Percentiles rank a stretch among this genome's conserved stretches.
phyloP scores from a whole-genome alignment of 1,284 basidiomycete species.

The Pseudozyma sp. region DNA sequence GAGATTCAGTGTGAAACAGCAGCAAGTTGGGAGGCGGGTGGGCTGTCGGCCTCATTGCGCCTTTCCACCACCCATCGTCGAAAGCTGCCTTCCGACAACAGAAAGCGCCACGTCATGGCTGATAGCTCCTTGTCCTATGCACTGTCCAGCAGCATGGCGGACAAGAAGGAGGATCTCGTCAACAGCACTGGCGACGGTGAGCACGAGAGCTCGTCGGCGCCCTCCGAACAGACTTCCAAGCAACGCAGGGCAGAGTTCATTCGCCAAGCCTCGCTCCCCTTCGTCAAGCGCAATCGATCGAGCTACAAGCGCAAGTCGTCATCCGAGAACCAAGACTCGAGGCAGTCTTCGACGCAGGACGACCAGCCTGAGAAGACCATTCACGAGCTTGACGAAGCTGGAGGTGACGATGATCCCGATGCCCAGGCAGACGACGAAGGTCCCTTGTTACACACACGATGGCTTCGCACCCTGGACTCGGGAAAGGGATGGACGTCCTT shows the following conservation, averaged over 20 bases:
- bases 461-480: slow-evolving; percentile 34
- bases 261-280: slow-evolving; percentile 41
- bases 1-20: no score
- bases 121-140: background rate
- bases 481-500: slow-evolving; percentile 46
- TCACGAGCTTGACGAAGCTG: slow-evolving; percentile 25
- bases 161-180: slow-evolving; percentile 12
- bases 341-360: slow-evolving; percentile 18
- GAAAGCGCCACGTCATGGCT: background rate
- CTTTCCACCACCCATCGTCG: no score
- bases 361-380: slow-evolving; percentile 14
- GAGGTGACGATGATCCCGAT: slow-evolving; percentile 21
- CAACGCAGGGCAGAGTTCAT: slow-evolving; percentile 43
- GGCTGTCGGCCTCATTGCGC: no score
- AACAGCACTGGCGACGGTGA: slow-evolving; percentile 29
- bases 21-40: no score
- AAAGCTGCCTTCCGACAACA: no score
- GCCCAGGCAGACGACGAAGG: slow-evolving; percentile 28
- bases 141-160: slow-evolving; percentile 9
- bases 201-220: background rate
- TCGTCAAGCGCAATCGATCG: slow-evolving; percentile 29
- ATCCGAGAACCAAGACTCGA: slow-evolving; percentile 16
- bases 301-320: slow-evolving; percentile 25
- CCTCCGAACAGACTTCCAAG: slow-evolving; percentile 29
- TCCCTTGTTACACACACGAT: slow-evolving; percentile 32